Evolutionary conservation across 345 rosid species (phyloP).

Genomic region (Sonneratia alba): DNA sequence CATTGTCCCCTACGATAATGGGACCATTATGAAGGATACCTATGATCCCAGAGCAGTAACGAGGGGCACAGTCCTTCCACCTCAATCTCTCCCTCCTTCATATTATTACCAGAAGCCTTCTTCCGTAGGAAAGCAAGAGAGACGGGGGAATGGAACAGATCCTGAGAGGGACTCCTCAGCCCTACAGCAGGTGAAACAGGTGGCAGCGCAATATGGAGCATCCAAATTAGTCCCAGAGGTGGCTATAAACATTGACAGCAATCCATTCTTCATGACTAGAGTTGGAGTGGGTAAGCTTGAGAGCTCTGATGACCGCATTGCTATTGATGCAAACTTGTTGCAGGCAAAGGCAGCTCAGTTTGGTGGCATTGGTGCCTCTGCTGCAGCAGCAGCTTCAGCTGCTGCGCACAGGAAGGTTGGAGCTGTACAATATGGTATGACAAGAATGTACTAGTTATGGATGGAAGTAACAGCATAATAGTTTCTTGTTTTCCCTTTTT

Average conservation of each 20-base stretch:
- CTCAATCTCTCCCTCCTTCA: conserved; percentile 34
- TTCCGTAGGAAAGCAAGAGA: conserved; percentile 48
- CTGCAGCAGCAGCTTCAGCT: conserved; percentile 24
- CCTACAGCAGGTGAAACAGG: conserved; percentile 37
- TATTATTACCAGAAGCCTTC: conserved; percentile 28
- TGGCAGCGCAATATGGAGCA: conserved; percentile 40
- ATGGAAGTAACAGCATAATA: neutral
- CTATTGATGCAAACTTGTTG: conserved; percentile 48
- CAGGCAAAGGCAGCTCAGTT: conserved; percentile 47
- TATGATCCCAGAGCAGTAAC: conserved; percentile 60
- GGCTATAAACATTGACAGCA: conserved; percentile 65
- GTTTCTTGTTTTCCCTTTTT: neutral
- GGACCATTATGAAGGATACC: conserved; percentile 36
- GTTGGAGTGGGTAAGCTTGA: conserved; percentile 51
- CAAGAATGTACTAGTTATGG: conserved; percentile 50
- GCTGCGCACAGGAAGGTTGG: conserved; percentile 68
- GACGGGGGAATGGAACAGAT: conserved; percentile 23
- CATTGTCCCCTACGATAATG: conserved; percentile 47
- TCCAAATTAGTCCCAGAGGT: conserved; percentile 51
- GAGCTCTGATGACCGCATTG: conserved; percentile 37
- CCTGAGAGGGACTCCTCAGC: conserved; percentile 32
- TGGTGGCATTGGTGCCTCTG: conserved; percentile 45
- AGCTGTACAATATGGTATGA: conserved; percentile 55
- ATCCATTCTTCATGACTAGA: conserved; percentile 67
- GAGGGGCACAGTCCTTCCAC: conserved; percentile 40